Evolutionary conservation across 768 basidiomycete genomes (phyloP).

Genomic region (Agrocybe pediades): DNA sequence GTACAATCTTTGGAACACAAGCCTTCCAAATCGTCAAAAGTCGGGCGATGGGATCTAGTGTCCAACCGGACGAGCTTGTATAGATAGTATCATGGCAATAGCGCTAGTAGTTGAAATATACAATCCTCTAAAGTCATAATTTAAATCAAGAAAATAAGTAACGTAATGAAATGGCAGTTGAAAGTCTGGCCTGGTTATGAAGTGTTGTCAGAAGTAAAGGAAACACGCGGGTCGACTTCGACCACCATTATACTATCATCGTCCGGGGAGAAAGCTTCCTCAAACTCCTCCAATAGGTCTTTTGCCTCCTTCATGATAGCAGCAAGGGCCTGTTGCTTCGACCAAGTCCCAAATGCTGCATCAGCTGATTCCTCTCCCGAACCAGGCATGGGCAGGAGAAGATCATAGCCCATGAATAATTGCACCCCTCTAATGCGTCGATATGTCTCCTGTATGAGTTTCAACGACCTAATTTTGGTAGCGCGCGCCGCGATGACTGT

Average conservation of each 20-base stretch:
- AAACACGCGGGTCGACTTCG: constrained; percentile 16
- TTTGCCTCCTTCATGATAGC: constrained; percentile 56
- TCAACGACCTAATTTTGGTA: constrained; percentile 48
- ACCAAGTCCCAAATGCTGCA: constrained; percentile 49
- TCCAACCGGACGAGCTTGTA: too few species aligned
- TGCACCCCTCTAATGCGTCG: constrained; percentile 64
- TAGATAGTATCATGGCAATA: too few species aligned
- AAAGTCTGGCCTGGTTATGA: not conserved
- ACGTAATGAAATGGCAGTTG: not conserved
- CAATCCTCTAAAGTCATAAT: too few species aligned
- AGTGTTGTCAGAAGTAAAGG: not conserved
- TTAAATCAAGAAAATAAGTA: too few species aligned
- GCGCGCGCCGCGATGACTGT: constrained; percentile 31
- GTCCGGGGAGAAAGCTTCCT: constrained; percentile 20
- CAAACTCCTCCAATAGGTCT: constrained; percentile 63
- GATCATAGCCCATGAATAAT: constrained; percentile 61
- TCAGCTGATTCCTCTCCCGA: constrained; percentile 32
- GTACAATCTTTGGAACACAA: too few species aligned
- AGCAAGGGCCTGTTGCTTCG: constrained; percentile 50
- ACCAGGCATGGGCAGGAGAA: constrained; percentile 49
- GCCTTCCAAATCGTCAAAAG: too few species aligned
- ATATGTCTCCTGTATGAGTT: constrained; percentile 60
- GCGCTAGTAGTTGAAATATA: too few species aligned
- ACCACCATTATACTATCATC: constrained; percentile 31
- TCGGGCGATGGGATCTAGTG: too few species aligned